Evolutionary conservation across 2,329 filamentous ascomycete genomes (phyloP), one percentile per base, ranked within the genome.

Genomic region (Ophiostoma angusticollis): DNA sequence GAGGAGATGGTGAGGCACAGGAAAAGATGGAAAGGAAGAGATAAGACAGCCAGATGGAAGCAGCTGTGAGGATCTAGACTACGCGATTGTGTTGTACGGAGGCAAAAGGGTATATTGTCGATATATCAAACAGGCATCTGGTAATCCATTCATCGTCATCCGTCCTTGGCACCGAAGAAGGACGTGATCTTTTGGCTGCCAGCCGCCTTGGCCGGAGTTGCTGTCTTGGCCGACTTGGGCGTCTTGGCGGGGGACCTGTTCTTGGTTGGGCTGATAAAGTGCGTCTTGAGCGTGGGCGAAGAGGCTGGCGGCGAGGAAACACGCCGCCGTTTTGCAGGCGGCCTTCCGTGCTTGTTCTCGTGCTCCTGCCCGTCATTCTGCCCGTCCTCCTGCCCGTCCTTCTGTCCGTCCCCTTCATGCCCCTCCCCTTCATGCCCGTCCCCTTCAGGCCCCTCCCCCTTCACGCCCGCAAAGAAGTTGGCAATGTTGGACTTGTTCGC

Each of bases 401-500:
- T 9, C 12, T 11, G 17, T 11, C 21, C 16, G 19, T 8, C 14
- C 29, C n/a, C 31, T 33, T 33, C 14, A 5, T 31, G 4, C 16
- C 11, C 5, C 11, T 31, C 29, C n/a, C 6, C 6, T 9, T 5
- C 11, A n/a, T 31, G 29, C 16, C 19, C 14, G 23, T n/a, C 7
- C 12, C 16, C 54, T 49, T n/a, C 47, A 55, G 17, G 68, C 67
- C 35, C 60, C 57, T 47, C 67, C 68, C 5, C 50, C 55, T 16
- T 46, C 49, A 6, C 58, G 66, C 30, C 81, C 7, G 70, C 70
- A 53, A 96, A 96, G 64, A 94, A 95, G 51, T 94, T 94, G 32
- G 82, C 83, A 57, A 96, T 96, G 48, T 91, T 95, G 35, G 71
- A 77, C 62, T 93, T 95, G 58, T 95, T 95, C 52, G 87, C 82